Conservation (phyloP, 768 basidiomycete genomes). For the Phaeolepiota aurea region DNA sequence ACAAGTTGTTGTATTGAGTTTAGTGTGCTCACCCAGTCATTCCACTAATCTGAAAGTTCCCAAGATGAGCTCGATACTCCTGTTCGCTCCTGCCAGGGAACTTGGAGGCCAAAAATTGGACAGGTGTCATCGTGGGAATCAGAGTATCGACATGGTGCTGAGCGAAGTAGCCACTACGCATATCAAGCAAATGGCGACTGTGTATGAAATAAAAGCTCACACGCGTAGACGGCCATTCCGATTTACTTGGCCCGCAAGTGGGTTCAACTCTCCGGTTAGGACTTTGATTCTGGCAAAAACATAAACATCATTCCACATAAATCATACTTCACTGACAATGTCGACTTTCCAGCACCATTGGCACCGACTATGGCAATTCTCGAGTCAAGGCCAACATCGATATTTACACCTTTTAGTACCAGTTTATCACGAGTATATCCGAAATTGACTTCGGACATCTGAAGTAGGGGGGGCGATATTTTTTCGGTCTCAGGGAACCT, state of each 20-base stretch:
- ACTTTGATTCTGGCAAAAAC: slow-evolving; percentile 69
- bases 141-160: slow-evolving; percentile 95
- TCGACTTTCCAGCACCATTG: slow-evolving; percentile 95
- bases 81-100: slow-evolving; percentile 95
- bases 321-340: slow-evolving; percentile 47
- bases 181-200: slow-evolving; percentile 2
- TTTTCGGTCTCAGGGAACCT: slow-evolving; percentile 96
- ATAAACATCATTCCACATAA: not conserved
- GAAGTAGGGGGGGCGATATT: slow-evolving; percentile 91
- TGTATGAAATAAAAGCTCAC: slow-evolving; percentile 32
- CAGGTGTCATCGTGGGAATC: slow-evolving; percentile 77
- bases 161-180: slow-evolving; percentile 77
- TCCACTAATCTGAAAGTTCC: slow-evolving; percentile 95
- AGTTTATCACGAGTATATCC: slow-evolving; percentile 76
- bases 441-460: slow-evolving; percentile 86
- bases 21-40: slow-evolving; percentile 65
- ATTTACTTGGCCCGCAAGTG: slow-evolving; percentile 70
- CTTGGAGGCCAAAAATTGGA: slow-evolving; percentile 84
- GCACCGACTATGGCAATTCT: slow-evolving; percentile 93
- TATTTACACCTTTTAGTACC: slow-evolving; percentile 71
- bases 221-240: slow-evolving; percentile 89
- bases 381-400: slow-evolving; percentile 92
- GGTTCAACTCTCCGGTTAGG: slow-evolving; percentile 75
- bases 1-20: not conserved
- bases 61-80: slow-evolving; percentile 91